Conservation (phyloP, 1,139 yeast species). For the Candida frijolesensis region DNA sequence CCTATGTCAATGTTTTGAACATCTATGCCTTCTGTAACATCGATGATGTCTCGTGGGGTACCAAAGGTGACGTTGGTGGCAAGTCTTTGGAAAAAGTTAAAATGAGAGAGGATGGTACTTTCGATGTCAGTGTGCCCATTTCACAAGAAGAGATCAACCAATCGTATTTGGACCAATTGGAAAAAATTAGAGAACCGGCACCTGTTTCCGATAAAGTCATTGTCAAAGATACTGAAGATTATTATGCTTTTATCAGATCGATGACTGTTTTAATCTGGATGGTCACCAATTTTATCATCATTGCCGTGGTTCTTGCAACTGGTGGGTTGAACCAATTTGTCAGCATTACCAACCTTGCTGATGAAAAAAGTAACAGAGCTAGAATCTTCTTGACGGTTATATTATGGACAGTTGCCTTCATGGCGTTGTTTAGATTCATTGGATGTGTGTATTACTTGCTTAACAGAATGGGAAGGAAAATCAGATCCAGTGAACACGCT, state of each 20-base stretch:
- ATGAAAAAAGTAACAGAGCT: constrained; percentile 27
- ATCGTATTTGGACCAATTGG: constrained; percentile 62
- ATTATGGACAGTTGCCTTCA: constrained; percentile 78
- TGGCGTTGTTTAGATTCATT: constrained; percentile 72
- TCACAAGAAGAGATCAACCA: constrained; percentile 61
- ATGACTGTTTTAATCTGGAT: constrained; percentile 82
- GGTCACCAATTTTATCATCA: constrained; percentile 68
- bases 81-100: constrained; percentile 55
- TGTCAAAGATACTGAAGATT: constrained; percentile 57
- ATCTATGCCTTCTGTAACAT: constrained; percentile 54
- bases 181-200: constrained; percentile 54
- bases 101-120: constrained; percentile 65
- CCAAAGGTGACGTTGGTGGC: constrained; percentile 51
- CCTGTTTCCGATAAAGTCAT: constrained; percentile 31
- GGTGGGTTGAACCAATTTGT: constrained; percentile 57
- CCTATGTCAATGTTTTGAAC: constrained; percentile 50
- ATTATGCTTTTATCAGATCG: constrained; percentile 79
- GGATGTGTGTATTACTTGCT: constrained; percentile 68
- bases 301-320: constrained; percentile 71
- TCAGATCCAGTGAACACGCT: constrained; percentile 25
- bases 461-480: constrained; percentile 31
- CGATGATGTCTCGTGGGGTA: constrained; percentile 55
- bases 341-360: constrained; percentile 15
- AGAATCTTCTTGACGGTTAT: constrained; percentile 67
- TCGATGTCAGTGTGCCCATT: constrained; percentile 73